Percentiles rank a stretch among this genome's conserved stretches.
Evolutionary conservation across 2,329 filamentous ascomycete genomes (phyloP).

Genomic region (Hypoxylon sp.): DNA sequence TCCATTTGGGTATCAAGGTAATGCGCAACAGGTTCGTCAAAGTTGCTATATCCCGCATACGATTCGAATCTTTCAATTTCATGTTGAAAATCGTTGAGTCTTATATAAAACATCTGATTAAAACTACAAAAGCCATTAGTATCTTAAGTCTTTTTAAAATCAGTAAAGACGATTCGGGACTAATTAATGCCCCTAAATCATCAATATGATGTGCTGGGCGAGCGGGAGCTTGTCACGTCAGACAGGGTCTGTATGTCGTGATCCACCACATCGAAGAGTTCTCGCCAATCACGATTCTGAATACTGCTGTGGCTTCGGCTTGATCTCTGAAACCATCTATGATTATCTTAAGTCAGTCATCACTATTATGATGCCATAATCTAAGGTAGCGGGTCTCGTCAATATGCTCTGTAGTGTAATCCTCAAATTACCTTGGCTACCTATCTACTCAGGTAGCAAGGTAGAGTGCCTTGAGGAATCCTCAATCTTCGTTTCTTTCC

Average conservation of each 20-base stretch:
- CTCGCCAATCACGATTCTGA: slow-evolving; percentile 40
- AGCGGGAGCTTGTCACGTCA: slow-evolving; percentile 35
- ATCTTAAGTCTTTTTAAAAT: not conserved
- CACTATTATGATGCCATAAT: slow-evolving; percentile 42
- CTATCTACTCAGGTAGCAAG: not conserved
- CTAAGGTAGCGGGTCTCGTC: slow-evolving; percentile 9
- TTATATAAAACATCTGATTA: not conserved
- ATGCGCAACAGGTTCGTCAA: not conserved
- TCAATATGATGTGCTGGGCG: slow-evolving; percentile 7
- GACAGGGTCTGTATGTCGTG: slow-evolving; percentile 43
- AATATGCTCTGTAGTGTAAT: slow-evolving; percentile 12
- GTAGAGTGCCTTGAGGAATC: not conserved
- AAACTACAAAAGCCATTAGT: no score
- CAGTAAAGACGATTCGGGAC: not conserved
- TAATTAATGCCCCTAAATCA: not conserved
- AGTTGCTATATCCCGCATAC: not conserved
- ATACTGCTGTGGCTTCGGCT: slow-evolving; percentile 21
- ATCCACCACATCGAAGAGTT: slow-evolving; percentile 31
- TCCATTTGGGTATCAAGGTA: not conserved
- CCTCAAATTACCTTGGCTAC: slow-evolving; percentile 8
- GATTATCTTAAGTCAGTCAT: slow-evolving; percentile 33
- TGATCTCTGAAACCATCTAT: slow-evolving; percentile 25
- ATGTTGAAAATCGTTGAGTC: not conserved
- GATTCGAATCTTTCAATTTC: not conserved
- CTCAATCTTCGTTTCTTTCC: not conserved